Base-by-base conservation (phyloP, 2,329 filamentous ascomycete species). In the Sclerotinia spermophila region DNA sequence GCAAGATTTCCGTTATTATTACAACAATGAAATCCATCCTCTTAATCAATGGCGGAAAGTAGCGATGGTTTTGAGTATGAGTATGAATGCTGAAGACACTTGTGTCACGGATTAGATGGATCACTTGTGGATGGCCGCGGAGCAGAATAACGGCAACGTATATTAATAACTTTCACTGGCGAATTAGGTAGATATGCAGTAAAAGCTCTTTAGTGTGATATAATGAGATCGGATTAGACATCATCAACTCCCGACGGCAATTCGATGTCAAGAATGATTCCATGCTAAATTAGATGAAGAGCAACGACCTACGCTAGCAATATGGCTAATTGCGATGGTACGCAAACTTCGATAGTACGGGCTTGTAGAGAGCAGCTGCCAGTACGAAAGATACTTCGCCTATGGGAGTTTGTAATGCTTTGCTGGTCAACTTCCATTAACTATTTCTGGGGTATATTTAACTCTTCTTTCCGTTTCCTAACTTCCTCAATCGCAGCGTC, bases 401-500 rank as follows among this genome's bases (percentile, higher is more conserved):
- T 15, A 24, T 66, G 10, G 35, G 30, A 66, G 21, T 15, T 2
- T 66, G 5, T 42, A 5, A 24, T 53, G 55, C 35, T 30, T 53
- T 17, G 33, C 62, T 40, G 27, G 5, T 35, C 11, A 30, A 53
- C 33, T 42, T 65, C 38, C n/a, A n/a, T 19, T 30, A 40, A 40
- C 24, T 68, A 68, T 13, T 60, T 48, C 6, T n/a, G 55, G 55
- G 77, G 76, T 75, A 78, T 77, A 64, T 76, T 73, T 60, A 79
- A 73, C 68, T 79, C 77, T 33, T 72, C 68, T 55, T 72, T 73
- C 35, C 71, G 74, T 30, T 77, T 79, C 61, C 81, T 80, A 35
- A 93, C 85, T 76, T 90, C 87, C 61, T 89, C 85, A 68, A 93
- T 81, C 1, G 86, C 89, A 3, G 83, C 86, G 10, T 82, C 76